These are phyloP conservation scores for Oldenlandia corymbosa DNA, from an alignment of 257 asterid species.

Conservation along the genomic window DNA sequence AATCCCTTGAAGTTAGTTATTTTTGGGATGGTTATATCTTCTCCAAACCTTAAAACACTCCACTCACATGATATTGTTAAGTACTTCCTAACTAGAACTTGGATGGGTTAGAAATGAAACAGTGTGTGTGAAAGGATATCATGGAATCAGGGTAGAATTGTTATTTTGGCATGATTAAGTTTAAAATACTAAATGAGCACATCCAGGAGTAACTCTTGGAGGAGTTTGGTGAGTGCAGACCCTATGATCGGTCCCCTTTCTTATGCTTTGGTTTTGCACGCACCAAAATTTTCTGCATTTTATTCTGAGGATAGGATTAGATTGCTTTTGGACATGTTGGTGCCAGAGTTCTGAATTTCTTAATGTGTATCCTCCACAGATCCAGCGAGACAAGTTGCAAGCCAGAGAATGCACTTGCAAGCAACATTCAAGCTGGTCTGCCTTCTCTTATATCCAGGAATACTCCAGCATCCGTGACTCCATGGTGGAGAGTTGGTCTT, in stretches of 20 bases:
- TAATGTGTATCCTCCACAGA: conserved; percentile 31
- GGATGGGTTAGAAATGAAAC: background rate
- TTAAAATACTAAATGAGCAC: background rate
- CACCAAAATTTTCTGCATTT: background rate
- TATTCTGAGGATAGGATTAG: background rate
- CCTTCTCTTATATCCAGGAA: conserved; percentile 56
- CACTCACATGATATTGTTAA: no score
- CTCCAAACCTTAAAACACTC: no score
- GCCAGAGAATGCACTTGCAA: conserved; percentile 30
- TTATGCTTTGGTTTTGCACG: background rate
- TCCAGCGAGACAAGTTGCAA: conserved; percentile 32
- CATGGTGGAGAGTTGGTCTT: conserved; percentile 83
- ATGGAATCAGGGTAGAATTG: background rate
- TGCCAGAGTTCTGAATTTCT: conserved; percentile 2
- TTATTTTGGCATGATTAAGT: background rate
- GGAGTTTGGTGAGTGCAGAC: background rate
- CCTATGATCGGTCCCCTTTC: background rate
- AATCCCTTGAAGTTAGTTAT: background rate
- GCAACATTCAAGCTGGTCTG: conserved; percentile 28
- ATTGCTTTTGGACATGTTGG: background rate
- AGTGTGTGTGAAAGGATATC: background rate
- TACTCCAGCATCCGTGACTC: conserved; percentile 46
- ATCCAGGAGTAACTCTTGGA: background rate
- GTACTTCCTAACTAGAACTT: no score
- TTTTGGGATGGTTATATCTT: no score